These are phyloP conservation scores for Limonium bicolor DNA, from an alignment of 148 eudicot species.

Conservation along the genomic window DNA sequence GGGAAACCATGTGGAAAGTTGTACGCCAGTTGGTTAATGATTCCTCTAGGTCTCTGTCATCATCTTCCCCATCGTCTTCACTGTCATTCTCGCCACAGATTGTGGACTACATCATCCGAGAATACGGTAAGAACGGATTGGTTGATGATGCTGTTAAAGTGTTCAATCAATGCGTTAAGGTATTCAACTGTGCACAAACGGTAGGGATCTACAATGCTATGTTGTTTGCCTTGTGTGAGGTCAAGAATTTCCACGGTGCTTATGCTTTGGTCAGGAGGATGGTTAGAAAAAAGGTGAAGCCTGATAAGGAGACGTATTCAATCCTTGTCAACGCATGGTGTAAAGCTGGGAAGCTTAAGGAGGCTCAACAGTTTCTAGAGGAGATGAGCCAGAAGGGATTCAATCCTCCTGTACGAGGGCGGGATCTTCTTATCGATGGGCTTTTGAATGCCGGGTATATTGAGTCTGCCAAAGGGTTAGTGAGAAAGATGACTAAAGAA, in stretches of 20 bases:
- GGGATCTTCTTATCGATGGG: slow-evolving; percentile 79
- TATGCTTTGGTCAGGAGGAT: slow-evolving; percentile 83
- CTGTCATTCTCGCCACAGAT: slow-evolving; percentile 17
- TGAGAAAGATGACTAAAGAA: slow-evolving; percentile 69
- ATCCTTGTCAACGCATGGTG: slow-evolving; percentile 91
- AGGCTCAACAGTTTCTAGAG: slow-evolving; percentile 70
- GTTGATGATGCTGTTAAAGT: slow-evolving; percentile 71
- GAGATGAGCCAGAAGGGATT: slow-evolving; percentile 89
- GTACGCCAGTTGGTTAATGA: slow-evolving; percentile 33
- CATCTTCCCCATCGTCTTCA: slow-evolving; percentile 20
- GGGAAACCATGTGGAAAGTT: slow-evolving; percentile 99
- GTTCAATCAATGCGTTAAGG: slow-evolving; percentile 37
- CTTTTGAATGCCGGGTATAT: slow-evolving; percentile 84
- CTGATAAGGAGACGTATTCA: slow-evolving; percentile 70
- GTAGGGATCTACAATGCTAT: slow-evolving; percentile 55
- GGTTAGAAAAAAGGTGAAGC: slow-evolving; percentile 50
- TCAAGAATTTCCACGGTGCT: slow-evolving; percentile 77
- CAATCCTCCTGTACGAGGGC: slow-evolving; percentile 84
- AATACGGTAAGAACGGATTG: slow-evolving; percentile 57
- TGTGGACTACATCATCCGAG: slow-evolving; percentile 43
- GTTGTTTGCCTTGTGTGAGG: slow-evolving; percentile 67
- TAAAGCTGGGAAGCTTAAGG: slow-evolving; percentile 75
- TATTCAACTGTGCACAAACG: slow-evolving; percentile 43
- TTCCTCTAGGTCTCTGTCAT: no score
- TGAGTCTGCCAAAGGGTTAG: slow-evolving; percentile 70